Evolutionary conservation across 257 asterid genomes (phyloP).

Genomic region (Plantago ovata): DNA sequence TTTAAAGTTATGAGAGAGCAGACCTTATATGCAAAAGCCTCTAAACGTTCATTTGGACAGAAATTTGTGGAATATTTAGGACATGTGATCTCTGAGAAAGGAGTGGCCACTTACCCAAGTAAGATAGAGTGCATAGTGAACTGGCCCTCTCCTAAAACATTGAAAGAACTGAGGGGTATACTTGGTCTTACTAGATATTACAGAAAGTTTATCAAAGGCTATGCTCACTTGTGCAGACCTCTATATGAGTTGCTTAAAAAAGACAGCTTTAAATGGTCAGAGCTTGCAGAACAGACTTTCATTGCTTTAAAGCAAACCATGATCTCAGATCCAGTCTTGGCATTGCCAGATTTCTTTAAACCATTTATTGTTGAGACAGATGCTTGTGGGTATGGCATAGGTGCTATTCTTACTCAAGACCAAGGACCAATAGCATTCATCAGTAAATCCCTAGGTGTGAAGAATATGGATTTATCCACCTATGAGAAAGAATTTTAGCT

Average conservation of each 20-base stretch:
- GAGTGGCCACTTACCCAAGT: neutral
- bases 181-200: neutral
- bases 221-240: neutral
- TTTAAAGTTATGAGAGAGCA: neutral
- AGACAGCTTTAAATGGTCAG: neutral
- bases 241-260: neutral
- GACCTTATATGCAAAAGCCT: neutral
- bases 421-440: neutral
- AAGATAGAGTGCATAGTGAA: neutral
- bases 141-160: neutral
- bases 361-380: neutral
- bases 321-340: neutral
- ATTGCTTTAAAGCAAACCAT: too few relatives aligned
- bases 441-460: neutral
- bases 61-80: neutral
- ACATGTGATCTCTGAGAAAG: neutral
- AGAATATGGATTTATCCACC: neutral
- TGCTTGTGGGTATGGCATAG: neutral
- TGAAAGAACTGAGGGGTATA: neutral
- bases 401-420: neutral
- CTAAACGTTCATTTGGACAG: neutral
- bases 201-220: neutral
- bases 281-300: neutral
- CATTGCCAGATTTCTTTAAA: neutral
- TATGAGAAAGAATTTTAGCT: neutral